These are phyloP conservation scores for Xylariales sp. DNA, from an alignment of 2,329 filamentous ascomycete species.

Conservation along the genomic window DNA sequence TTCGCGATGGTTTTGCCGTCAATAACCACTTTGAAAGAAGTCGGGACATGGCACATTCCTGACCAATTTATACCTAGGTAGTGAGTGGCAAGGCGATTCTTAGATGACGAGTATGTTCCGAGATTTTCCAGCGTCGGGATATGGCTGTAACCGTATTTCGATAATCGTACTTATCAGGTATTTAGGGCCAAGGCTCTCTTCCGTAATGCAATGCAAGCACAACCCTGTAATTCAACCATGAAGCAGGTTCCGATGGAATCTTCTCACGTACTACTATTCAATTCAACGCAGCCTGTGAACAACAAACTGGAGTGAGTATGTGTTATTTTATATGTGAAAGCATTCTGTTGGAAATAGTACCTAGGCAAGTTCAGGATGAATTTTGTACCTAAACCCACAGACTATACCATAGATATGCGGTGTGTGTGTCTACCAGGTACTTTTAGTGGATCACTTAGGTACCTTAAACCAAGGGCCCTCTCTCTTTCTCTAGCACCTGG, in stretches of 20 bases:
- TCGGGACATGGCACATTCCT: constrained; percentile 46
- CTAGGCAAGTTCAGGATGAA: no score
- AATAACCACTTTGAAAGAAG: constrained; percentile 41
- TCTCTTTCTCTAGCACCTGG: no score
- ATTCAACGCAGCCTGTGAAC: neutral
- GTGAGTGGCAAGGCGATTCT: neutral
- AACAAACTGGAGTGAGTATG: no score
- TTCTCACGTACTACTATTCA: no score
- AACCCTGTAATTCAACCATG: neutral
- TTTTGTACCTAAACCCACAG: no score
- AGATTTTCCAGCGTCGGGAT: constrained; percentile 14
- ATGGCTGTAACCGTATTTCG: neutral
- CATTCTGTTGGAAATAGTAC: no score
- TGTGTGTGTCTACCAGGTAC: no score
- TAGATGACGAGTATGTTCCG: constrained; percentile 15
- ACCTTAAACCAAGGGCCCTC: no score
- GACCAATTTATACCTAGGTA: neutral
- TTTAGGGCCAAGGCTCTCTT: neutral
- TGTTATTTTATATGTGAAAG: neutral
- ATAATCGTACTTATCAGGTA: neutral
- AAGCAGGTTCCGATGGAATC: neutral
- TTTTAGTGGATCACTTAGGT: no score
- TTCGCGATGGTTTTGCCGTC: constrained; percentile 30
- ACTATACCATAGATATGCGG: no score
- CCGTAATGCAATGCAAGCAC: no score